A percentile compares a stretch with the other conserved stretches of the same genome.
Evolutionary conservation across 2,329 filamentous ascomycete genomes (phyloP).

Genomic region (Pseudocercospora vitis): DNA sequence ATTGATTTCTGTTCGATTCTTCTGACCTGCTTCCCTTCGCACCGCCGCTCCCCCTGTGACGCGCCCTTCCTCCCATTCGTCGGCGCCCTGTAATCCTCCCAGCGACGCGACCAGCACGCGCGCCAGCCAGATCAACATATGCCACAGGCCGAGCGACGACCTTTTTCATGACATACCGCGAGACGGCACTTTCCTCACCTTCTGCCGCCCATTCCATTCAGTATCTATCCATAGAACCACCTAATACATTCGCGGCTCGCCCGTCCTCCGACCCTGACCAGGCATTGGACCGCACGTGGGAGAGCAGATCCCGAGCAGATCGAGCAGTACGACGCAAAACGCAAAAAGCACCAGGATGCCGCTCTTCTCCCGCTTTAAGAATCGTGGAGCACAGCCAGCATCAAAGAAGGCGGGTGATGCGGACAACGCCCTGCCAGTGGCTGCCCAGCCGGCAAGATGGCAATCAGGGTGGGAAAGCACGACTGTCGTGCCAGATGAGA

Average conservation of each 20-base stretch:
- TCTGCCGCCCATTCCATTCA: neutral
- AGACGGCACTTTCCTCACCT: slow-evolving; percentile 2
- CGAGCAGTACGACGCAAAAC: neutral
- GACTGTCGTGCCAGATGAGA: slow-evolving; percentile 82
- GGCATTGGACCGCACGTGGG: slow-evolving; percentile 8
- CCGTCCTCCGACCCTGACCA: slow-evolving; percentile 5
- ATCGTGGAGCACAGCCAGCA: slow-evolving; percentile 65
- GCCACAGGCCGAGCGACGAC: neutral
- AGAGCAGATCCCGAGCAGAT: neutral
- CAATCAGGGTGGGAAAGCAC: slow-evolving; percentile 81
- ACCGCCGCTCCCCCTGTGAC: too few relatives aligned
- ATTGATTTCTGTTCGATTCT: neutral
- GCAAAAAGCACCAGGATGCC: slow-evolving; percentile 45
- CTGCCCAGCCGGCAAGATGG: slow-evolving; percentile 69
- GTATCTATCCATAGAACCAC: neutral
- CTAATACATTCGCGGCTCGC: neutral
- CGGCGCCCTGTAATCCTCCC: neutral
- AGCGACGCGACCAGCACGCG: slow-evolving; percentile 1
- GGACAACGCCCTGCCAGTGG: slow-evolving; percentile 47
- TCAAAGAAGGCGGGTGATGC: slow-evolving; percentile 49
- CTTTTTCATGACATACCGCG: neutral
- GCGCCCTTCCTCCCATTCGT: neutral
- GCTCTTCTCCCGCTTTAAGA: slow-evolving; percentile 67
- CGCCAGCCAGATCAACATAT: slow-evolving; percentile 1
- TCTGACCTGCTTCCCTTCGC: neutral